Conservation (phyloP, 2,329 filamentous ascomycete species). For the Fusarium albidum region DNA sequence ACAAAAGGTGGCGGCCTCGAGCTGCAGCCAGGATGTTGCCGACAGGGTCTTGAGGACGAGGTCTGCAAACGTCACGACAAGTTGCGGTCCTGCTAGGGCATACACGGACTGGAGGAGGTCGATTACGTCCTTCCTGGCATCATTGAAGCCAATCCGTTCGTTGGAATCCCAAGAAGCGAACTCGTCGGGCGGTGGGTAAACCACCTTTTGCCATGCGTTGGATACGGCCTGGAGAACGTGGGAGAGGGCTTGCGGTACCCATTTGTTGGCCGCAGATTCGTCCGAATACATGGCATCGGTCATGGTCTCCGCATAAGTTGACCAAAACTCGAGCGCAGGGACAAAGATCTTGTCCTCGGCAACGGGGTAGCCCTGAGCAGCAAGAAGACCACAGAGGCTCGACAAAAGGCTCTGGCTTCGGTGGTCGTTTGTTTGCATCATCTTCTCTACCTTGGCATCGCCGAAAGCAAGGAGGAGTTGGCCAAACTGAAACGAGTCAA, state of each 20-base stretch:
- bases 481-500: conserved; percentile 71
- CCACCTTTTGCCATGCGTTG: conserved; percentile 73
- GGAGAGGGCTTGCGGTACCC: conserved; percentile 66
- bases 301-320: conserved; percentile 75
- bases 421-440: conserved; percentile 62
- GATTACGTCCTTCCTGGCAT: conserved; percentile 80
- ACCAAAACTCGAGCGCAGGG: conserved; percentile 82
- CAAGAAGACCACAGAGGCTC: conserved; percentile 71
- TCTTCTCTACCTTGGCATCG: conserved; percentile 67
- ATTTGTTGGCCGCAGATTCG: conserved; percentile 56
- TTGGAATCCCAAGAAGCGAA: conserved; percentile 74
- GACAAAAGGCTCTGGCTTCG: conserved; percentile 62
- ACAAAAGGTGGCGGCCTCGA: conserved; percentile 70
- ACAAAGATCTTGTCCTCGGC: conserved; percentile 80
- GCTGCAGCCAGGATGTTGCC: conserved; percentile 62
- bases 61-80: conserved; percentile 66
- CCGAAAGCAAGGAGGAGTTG: conserved; percentile 74
- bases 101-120: conserved; percentile 80
- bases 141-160: conserved; percentile 72
- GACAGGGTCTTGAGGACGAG: conserved; percentile 60
- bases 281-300: conserved; percentile 64
- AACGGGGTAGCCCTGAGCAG: conserved; percentile 71
- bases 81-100: conserved; percentile 62
- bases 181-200: conserved; percentile 67
- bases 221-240: conserved; percentile 71